These are phyloP conservation scores for Mucor ambiguus DNA, from an alignment of 371 early-diverging fungal genomes.

Conservation along the genomic window DNA sequence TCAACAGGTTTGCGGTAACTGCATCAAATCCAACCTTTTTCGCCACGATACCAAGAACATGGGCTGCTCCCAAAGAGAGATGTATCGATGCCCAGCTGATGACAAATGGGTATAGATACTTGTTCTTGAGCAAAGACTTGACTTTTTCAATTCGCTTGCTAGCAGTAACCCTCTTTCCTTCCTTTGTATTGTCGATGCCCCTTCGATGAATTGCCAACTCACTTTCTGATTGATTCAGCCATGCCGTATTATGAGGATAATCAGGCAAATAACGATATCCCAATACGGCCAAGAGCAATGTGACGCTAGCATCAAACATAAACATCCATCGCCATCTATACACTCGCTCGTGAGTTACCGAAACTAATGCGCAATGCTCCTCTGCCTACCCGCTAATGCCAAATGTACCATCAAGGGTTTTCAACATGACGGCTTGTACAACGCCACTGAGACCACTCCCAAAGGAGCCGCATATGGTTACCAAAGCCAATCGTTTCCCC, in stretches of 20 bases:
- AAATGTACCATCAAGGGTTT: slow-evolving; percentile 46
- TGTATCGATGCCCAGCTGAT: slow-evolving; percentile 45
- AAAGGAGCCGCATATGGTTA: slow-evolving; percentile 46
- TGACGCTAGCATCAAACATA: slow-evolving; percentile 41
- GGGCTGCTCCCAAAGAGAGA: slow-evolving; percentile 37
- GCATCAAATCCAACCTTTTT: slow-evolving; percentile 51
- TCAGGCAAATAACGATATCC: slow-evolving; percentile 44
- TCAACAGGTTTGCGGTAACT: slow-evolving; percentile 48
- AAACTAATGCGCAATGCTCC: background rate
- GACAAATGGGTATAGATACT: slow-evolving; percentile 43
- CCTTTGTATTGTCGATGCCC: background rate
- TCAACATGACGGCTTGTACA: slow-evolving; percentile 47
- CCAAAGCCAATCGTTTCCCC: slow-evolving; percentile 39
- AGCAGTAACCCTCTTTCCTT: background rate
- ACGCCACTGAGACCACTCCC: slow-evolving; percentile 48
- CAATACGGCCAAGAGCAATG: slow-evolving; percentile 30
- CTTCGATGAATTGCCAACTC: slow-evolving; percentile 33
- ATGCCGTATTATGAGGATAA: slow-evolving; percentile 47
- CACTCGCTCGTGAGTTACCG: background rate
- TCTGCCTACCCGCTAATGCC: slow-evolving; percentile 47
- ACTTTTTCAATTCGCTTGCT: slow-evolving; percentile 11
- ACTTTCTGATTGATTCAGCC: slow-evolving; percentile 37
- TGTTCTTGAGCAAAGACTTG: slow-evolving; percentile 23
- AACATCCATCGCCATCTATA: slow-evolving; percentile 57
- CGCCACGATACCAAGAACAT: slow-evolving; percentile 47